phyloP scores from a whole-genome alignment of 306 rosid genomes.

The Casuarina equisetifolia region DNA sequence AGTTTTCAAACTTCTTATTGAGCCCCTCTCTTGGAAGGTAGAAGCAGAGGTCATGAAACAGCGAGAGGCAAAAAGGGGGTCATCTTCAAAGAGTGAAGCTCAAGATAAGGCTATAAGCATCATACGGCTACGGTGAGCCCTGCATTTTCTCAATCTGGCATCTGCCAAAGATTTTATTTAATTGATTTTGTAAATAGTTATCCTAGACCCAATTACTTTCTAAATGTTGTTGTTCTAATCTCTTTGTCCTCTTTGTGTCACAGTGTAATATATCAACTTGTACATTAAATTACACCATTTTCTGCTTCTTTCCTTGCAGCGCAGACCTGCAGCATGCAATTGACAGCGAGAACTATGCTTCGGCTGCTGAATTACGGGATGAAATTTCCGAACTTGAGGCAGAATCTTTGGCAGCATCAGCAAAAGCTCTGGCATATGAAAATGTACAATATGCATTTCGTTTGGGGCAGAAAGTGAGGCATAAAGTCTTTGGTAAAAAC shows the following conservation, averaged over 20 bases:
- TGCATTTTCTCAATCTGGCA: conserved; percentile 12
- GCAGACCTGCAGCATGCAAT: conserved; percentile 79
- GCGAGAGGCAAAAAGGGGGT: conserved; percentile 77
- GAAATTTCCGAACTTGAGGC: conserved; percentile 73
- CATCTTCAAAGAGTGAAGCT: conserved; percentile 82
- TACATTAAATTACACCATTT: conserved; percentile 4
- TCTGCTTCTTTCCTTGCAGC: conserved; percentile 47
- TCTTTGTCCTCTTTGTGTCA: background rate
- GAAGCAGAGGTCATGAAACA: conserved; percentile 76
- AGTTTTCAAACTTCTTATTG: conserved; percentile 8
- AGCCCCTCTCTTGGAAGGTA: conserved; percentile 54
- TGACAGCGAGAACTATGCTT: conserved; percentile 68
- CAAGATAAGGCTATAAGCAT: conserved; percentile 80
- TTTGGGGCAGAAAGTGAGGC: conserved; percentile 88
- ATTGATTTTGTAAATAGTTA: conserved; percentile 6
- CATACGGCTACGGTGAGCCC: conserved; percentile 65
- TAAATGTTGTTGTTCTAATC: background rate
- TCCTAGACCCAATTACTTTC: background rate
- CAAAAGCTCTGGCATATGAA: conserved; percentile 77
- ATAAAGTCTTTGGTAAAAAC: conserved; percentile 60
- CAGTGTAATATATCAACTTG: conserved; percentile 15
- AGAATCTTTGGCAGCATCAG: conserved; percentile 81
- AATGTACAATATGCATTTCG: conserved; percentile 76
- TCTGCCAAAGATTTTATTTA: conserved; percentile 26
- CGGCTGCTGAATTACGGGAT: conserved; percentile 80